Evolutionary conservation across 352 stramenopile genomes (phyloP).

Genomic region (Pythium biforme): DNA sequence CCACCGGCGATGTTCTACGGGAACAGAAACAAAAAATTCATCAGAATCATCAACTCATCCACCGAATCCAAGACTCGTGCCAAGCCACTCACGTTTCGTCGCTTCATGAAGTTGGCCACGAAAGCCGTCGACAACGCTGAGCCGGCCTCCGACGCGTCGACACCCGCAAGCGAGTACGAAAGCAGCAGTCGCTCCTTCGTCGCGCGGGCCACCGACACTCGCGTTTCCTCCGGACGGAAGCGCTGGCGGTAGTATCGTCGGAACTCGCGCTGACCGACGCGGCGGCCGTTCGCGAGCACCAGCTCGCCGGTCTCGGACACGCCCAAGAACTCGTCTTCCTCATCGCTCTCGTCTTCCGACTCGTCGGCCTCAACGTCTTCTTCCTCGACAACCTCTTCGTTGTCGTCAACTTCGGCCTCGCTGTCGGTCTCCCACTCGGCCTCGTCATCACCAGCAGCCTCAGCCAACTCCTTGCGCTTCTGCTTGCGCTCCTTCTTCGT

Average conservation of each 20-base stretch:
- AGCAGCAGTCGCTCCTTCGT: conserved; percentile 80
- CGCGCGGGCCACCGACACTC: conserved; percentile 70
- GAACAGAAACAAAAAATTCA: conserved; percentile 2
- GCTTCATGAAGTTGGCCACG: conserved; percentile 77
- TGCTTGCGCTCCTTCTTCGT: conserved; percentile 37
- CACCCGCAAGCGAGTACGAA: conserved; percentile 66
- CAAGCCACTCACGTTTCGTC: conserved; percentile 54
- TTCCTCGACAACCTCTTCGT: conserved; percentile 74
- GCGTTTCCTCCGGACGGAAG: conserved; percentile 77
- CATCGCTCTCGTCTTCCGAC: conserved; percentile 47
- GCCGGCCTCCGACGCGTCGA: conserved; percentile 56
- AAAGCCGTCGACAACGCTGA: conserved; percentile 76
- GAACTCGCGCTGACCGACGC: conserved; percentile 88
- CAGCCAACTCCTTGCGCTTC: conserved; percentile 25
- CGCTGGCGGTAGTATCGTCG: conserved; percentile 89
- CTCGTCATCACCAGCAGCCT: conserved; percentile 34
- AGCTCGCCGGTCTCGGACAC: conserved; percentile 90
- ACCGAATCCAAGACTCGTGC: background rate
- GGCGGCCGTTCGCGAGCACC: conserved; percentile 77
- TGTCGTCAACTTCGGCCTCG: conserved; percentile 69
- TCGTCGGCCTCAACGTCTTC: conserved; percentile 46
- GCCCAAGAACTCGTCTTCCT: conserved; percentile 57
- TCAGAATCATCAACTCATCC: background rate
- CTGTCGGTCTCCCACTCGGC: conserved; percentile 81
- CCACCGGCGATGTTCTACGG: conserved; percentile 69